A percentile compares a stretch with the other conserved stretches of the same genome.
Evolutionary conservation across 768 basidiomycete genomes (phyloP).

Genomic region (Pholiota molesta): DNA sequence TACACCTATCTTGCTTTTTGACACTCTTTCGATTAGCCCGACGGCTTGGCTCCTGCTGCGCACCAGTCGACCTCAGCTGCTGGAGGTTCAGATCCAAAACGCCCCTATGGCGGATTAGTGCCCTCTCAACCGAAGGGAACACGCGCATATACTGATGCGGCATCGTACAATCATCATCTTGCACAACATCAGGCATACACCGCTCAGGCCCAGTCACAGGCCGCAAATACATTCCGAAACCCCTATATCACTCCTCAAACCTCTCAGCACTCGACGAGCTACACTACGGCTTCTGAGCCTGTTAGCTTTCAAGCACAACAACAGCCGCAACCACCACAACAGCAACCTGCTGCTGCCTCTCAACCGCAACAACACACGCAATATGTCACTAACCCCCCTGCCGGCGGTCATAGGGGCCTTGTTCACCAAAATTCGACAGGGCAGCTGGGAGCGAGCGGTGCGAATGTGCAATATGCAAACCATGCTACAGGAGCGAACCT

Average conservation of each 20-base stretch:
- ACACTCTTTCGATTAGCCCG: slow-evolving; percentile 44
- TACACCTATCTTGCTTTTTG: slow-evolving; percentile 10
- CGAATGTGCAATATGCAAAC: slow-evolving; percentile 35
- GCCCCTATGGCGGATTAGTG: slow-evolving; percentile 92
- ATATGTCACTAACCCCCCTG: slow-evolving; percentile 39
- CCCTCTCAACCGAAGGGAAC: slow-evolving; percentile 87
- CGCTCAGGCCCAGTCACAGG: slow-evolving; percentile 81
- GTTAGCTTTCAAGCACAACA: slow-evolving; percentile 29
- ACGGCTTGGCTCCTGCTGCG: slow-evolving; percentile 41
- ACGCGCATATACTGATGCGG: slow-evolving; percentile 89
- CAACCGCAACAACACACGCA: slow-evolving; percentile 24
- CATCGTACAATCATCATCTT: slow-evolving; percentile 92
- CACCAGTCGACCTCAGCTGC: slow-evolving; percentile 32
- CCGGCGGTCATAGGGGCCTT: slow-evolving; percentile 41
- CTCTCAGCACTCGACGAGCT: slow-evolving; percentile 34
- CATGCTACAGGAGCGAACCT: slow-evolving; percentile 33
- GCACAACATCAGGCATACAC: slow-evolving; percentile 94
- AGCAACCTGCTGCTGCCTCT: not conserved
- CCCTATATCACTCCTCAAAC: slow-evolving; percentile 72
- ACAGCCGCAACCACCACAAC: slow-evolving; percentile 22
- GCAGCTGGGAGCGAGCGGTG: slow-evolving; percentile 37
- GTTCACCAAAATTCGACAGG: slow-evolving; percentile 55
- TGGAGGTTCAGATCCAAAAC: slow-evolving; percentile 65
- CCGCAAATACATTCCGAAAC: slow-evolving; percentile 74
- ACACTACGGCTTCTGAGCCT: slow-evolving; percentile 29